Percentiles rank a stretch among this genome's conserved stretches.
Evolutionary conservation across 768 basidiomycete genomes (phyloP).

Genomic region (Psilocybe subaeruginosa): DNA sequence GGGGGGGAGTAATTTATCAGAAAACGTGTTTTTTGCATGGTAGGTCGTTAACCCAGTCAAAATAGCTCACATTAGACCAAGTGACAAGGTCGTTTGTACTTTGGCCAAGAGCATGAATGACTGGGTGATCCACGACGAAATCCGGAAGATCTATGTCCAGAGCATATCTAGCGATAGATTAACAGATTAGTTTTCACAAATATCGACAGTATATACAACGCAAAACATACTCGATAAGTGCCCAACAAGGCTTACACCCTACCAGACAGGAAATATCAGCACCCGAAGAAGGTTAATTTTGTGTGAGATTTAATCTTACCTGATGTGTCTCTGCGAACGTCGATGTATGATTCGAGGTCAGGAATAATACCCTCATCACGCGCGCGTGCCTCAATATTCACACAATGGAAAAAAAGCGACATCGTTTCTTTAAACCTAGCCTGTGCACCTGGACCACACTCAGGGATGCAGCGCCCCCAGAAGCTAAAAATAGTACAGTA

Average conservation of each 20-base stretch:
- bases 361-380: conserved; percentile 58
- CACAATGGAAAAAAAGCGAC: conserved; percentile 68
- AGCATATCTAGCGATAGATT: conserved; percentile 49
- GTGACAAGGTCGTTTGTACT: conserved; percentile 78
- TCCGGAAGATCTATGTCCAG: conserved; percentile 73
- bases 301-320: conserved; percentile 36
- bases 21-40: background rate
- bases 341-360: conserved; percentile 75
- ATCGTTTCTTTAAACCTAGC: conserved; percentile 74
- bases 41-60: background rate
- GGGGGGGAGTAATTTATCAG: background rate
- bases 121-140: conserved; percentile 66
- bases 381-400: conserved; percentile 62
- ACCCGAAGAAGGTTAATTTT: background rate
- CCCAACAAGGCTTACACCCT: conserved; percentile 77
- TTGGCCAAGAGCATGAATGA: conserved; percentile 63
- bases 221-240: conserved; percentile 62
- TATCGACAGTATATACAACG: background rate
- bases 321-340: conserved; percentile 73
- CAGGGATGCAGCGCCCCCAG: conserved; percentile 64
- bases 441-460: conserved; percentile 59
- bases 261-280: conserved; percentile 16
- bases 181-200: background rate
- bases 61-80: conserved; percentile 74
- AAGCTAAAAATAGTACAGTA: conserved; percentile 44